Evolutionary conservation across 139 green algal species (phyloP), one percentile per base, ranked within the genome.

Genomic region (Chlorokybus atmophyticus): DNA sequence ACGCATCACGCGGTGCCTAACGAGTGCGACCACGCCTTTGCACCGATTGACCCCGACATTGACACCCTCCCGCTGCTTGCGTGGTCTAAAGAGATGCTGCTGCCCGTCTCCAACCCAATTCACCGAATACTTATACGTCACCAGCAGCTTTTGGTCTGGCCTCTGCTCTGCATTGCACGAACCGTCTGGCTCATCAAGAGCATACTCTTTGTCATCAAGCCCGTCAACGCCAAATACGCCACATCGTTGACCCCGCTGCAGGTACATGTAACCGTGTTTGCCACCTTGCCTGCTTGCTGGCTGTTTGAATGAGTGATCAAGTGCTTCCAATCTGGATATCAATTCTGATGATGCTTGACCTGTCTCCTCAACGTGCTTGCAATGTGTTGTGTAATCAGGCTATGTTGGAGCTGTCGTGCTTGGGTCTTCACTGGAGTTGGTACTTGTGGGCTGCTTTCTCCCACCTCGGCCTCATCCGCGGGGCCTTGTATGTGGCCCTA

Each of bases 41-140:
- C 60, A 14, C 23, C 80, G 2, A 53, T 85, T 17, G 81, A 87
- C 57, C 81, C 81, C 25, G 81, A 87, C 64, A 86, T 87, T 50
- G 81, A 87, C 64, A 87, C 81, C 0, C 61, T 87, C 32, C 81
- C 81, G 14, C 64, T 87, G 3, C 55, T 87, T 39, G 81, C 81
- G 4, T 87, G 79, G 79, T 73, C 57, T 39, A 29, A 47, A n/a
- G 62, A 74, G 40, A 71, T 83, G 73, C 66, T 81, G 38, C 49
- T 49, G 10, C 47, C 47, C 1, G 23, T 79, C 8, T 70, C 40
- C 39, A 61, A 51, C 26, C 14, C 57, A 32, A n/a, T 53, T 4
- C 63, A 68, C 3, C 41, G 39, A n/a, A 29, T 39, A 6, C 32
- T 80, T 19, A 67, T 85, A 2, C 44, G 55, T 28, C 55, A 62